Evolutionary conservation across 805 yeast genomes (phyloP).

Genomic region (Schwanniomyces occidentalis): DNA sequence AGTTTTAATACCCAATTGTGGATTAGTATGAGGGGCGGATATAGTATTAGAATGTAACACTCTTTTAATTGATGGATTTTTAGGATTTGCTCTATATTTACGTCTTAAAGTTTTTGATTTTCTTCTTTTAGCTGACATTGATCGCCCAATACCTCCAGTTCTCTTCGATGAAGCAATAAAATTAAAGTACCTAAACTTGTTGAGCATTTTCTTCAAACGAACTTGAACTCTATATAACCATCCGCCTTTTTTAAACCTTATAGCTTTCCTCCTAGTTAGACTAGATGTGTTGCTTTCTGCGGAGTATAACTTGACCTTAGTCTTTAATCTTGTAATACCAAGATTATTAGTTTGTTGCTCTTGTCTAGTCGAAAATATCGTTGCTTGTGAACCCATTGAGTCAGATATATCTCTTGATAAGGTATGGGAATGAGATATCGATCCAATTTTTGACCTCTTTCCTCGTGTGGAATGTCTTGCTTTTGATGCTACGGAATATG

Average conservation of each 20-base stretch:
- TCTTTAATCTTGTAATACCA: constrained; percentile 3
- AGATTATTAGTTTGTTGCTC: constrained; percentile 11
- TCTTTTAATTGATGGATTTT: constrained; percentile 10
- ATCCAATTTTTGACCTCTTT: background rate
- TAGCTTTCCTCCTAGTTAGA: constrained; percentile 31
- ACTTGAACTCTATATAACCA: constrained; percentile 30
- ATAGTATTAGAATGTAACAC: constrained; percentile 4
- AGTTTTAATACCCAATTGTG: constrained; percentile 21
- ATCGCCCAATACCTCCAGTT: constrained; percentile 12
- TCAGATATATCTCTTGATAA: constrained; percentile 30
- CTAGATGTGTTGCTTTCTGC: constrained; percentile 11
- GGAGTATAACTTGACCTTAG: constrained; percentile 7
- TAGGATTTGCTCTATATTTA: constrained; percentile 16
- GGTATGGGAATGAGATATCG: background rate
- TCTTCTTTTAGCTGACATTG: constrained; percentile 6
- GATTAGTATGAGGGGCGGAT: constrained; percentile 31
- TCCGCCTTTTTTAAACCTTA: constrained; percentile 35
- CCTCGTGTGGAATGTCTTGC: background rate
- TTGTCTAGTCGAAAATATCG: constrained; percentile 43
- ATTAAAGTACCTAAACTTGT: constrained; percentile 20
- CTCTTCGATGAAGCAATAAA: constrained; percentile 29
- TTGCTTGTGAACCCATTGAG: constrained; percentile 43
- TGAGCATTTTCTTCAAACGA: constrained; percentile 23
- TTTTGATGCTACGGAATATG: constrained; percentile 1
- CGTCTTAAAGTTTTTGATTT: constrained; percentile 10